phyloP scores from a whole-genome alignment of 257 asterid genomes.

The Buddleja alternifolia region DNA sequence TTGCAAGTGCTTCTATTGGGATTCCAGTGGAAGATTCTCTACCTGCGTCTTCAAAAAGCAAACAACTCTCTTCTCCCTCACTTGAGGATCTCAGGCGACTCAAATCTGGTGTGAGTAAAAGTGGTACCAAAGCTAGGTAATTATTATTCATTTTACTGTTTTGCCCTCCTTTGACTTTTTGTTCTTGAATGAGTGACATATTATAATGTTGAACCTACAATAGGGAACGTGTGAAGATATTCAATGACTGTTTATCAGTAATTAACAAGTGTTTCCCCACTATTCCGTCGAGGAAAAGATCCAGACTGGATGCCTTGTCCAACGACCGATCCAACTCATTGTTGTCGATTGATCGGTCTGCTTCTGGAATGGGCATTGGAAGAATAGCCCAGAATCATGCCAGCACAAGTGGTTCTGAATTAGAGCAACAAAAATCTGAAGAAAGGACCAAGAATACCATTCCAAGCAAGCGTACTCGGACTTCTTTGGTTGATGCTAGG shows the following conservation, averaged over 20 bases:
- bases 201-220: slow-evolving; percentile 33
- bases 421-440: slow-evolving; percentile 74
- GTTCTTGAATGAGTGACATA: slow-evolving; percentile 23
- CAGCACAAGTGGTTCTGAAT: slow-evolving; percentile 61
- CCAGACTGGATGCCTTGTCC: slow-evolving; percentile 73
- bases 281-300: slow-evolving; percentile 82
- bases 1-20: slow-evolving; percentile 78
- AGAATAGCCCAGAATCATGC: slow-evolving; percentile 71
- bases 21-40: slow-evolving; percentile 69
- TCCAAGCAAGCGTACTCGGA: slow-evolving; percentile 92
- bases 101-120: slow-evolving; percentile 68
- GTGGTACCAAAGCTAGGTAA: slow-evolving; percentile 87
- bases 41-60: slow-evolving; percentile 60
- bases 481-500: slow-evolving; percentile 77
- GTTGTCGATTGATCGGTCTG: slow-evolving; percentile 65
- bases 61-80: slow-evolving; percentile 57
- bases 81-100: slow-evolving; percentile 81
- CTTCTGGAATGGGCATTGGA: slow-evolving; percentile 53
- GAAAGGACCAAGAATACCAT: slow-evolving; percentile 62
- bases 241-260: slow-evolving; percentile 80
- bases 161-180: slow-evolving; percentile 9
- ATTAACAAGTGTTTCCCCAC: slow-evolving; percentile 83
- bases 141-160: slow-evolving; percentile 21
- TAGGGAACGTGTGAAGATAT: slow-evolving; percentile 91
- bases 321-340: slow-evolving; percentile 67